Evolutionary conservation across 139 green algal species (phyloP), one percentile per base, ranked within the genome.

Genomic region (Chlorella ohadii): DNA sequence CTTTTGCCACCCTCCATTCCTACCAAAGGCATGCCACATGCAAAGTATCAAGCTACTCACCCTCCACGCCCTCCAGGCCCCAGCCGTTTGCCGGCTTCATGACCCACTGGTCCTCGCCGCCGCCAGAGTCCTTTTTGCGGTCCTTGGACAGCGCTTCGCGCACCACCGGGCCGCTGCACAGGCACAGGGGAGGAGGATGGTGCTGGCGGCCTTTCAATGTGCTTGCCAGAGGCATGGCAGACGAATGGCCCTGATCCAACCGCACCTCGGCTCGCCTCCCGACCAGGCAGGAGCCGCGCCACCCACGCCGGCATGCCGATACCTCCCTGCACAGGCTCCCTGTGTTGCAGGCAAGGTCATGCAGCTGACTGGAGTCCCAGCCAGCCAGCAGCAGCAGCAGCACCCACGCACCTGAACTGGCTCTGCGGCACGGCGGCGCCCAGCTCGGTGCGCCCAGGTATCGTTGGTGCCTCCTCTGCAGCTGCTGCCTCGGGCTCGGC

Each of bases 61-160:
- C 83, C 15, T 41, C 25, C 20, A 44, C 47, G 44, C 51, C 65
- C 47, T 82, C 16, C n/a, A 80, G 57, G 28, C 38, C 41, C 80
- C 85, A 88, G 15, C 33, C 68, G 63, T 75, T 85, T n/a, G 57
- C 33, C 9, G 67, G 83, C 79, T 91, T 87, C 44, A 93, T 71
- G 36, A 91, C 47, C 90, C 89, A 93, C 22, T 79, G 61, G 56
- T 94, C 90, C 76, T 94, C 90, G n/a, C 90, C 90, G 72, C 92
- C 92, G 15, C 76, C 76, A 22, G 59, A 56, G 67, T 86, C 87
- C 81, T 90, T 92, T 72, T 85, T 70, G 1, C 86, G 44, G 17
- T 74, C 85, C 84, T 93, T 94, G 63, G 79, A 84, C 74, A 93
- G 83, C 5, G 81, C 84, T 11, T 91, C 77, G 5, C 85, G 85